These are phyloP conservation scores for Calocybe gambosa DNA, from an alignment of 1,284 basidiomycete species.

Conservation along the genomic window DNA sequence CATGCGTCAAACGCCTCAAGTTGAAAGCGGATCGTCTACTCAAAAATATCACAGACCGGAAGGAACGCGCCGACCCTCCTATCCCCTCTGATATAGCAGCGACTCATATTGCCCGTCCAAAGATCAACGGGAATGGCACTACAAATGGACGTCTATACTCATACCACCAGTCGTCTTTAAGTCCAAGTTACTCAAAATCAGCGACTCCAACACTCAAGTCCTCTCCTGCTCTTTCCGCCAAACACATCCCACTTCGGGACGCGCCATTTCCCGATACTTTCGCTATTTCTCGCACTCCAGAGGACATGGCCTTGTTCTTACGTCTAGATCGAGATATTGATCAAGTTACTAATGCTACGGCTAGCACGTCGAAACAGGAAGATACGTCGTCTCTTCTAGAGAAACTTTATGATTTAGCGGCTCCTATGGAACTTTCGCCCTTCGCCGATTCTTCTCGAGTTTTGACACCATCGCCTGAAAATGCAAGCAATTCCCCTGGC, in stretches of 20 bases:
- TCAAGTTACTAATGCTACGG: slow-evolving; percentile 3
- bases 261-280: slow-evolving; percentile 56
- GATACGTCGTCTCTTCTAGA: slow-evolving; percentile 22
- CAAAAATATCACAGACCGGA: slow-evolving; percentile 83
- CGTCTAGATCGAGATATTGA: slow-evolving; percentile 45
- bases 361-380: not conserved
- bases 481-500: slow-evolving; percentile 38
- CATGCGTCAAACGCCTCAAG: slow-evolving; percentile 70
- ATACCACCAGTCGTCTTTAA: slow-evolving; percentile 29
- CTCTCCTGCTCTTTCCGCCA: slow-evolving; percentile 18
- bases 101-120: slow-evolving; percentile 24
- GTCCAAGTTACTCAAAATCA: slow-evolving; percentile 20
- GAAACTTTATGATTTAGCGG: slow-evolving; percentile 34
- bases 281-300: slow-evolving; percentile 73
- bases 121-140: slow-evolving; percentile 31
- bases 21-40: slow-evolving; percentile 80
- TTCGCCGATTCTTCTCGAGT: slow-evolving; percentile 33
- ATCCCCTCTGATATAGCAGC: slow-evolving; percentile 48
- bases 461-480: slow-evolving; percentile 26
- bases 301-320: slow-evolving; percentile 64
- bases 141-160: slow-evolving; percentile 27
- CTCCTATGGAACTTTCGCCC: slow-evolving; percentile 31
- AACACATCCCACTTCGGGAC: slow-evolving; percentile 24
- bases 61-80: slow-evolving; percentile 64
- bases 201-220: slow-evolving; percentile 22